Percentiles rank a stretch among this genome's conserved stretches.
Evolutionary conservation across 1,139 yeast genomes (phyloP).

Genomic region (Debaryomycetaceae sp.): DNA sequence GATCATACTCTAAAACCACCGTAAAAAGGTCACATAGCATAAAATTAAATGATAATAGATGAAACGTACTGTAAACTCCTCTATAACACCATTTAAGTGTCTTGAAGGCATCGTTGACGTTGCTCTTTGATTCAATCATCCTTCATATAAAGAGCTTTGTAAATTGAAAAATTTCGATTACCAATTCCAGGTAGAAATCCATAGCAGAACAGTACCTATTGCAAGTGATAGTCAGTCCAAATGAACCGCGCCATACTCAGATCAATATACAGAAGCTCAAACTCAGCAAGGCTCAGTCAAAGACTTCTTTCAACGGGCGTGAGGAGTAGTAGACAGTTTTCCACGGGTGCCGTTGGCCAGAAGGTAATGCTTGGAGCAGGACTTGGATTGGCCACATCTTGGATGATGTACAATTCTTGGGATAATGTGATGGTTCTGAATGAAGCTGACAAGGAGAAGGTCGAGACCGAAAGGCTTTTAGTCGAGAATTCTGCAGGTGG

Average conservation of each 20-base stretch:
- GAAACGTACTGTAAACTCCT: too few relatives aligned
- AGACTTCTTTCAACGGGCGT: not conserved
- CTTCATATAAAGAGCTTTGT: conserved; percentile 3
- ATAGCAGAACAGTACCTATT: not conserved
- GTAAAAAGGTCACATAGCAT: too few relatives aligned
- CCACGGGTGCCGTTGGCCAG: conserved; percentile 1
- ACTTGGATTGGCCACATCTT: conserved; percentile 6
- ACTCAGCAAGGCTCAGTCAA: not conserved
- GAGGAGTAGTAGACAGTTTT: not conserved
- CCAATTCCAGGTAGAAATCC: not conserved
- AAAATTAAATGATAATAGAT: too few relatives aligned
- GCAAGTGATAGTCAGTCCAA: not conserved
- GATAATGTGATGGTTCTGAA: conserved; percentile 6
- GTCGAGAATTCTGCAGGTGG: conserved; percentile 7
- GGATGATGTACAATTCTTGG: conserved; percentile 5
- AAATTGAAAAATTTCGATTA: conserved; percentile 7
- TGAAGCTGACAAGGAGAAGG: conserved; percentile 10
- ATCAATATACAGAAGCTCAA: not conserved
- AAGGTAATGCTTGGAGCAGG: conserved; percentile 3
- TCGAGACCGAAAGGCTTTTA: conserved; percentile 6
- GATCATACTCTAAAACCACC: too few relatives aligned
- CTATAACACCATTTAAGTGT: not conserved
- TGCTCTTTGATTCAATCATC: not conserved
- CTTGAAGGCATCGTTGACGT: not conserved
- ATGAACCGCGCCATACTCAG: not conserved